Conservation (phyloP, 495 filamentous ascomycete genomes). For the Hypoxylon lienhwacheense region DNA sequence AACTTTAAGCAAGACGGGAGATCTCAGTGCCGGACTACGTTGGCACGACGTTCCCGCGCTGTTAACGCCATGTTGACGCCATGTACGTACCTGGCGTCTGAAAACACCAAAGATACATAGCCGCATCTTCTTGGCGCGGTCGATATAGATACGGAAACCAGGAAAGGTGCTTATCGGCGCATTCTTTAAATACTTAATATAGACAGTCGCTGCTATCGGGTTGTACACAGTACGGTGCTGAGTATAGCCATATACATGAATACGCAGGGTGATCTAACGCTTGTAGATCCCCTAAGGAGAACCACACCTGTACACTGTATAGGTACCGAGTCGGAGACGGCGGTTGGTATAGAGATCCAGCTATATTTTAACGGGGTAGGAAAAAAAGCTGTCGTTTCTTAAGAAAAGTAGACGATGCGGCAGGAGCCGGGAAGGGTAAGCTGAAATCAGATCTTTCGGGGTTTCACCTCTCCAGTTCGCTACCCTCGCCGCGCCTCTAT, state of each 20-base stretch:
- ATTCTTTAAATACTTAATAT: slow-evolving; percentile 2
- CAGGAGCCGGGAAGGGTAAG: slow-evolving; percentile 26
- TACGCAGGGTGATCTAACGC: not conserved
- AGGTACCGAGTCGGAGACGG: not conserved
- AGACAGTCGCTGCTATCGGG: not conserved
- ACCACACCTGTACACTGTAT: not conserved
- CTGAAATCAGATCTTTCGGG: slow-evolving; percentile 29
- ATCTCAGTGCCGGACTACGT: slow-evolving; percentile 1
- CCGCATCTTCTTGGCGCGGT: slow-evolving; percentile 4
- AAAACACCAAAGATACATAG: slow-evolving; percentile 4
- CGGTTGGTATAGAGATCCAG: no score
- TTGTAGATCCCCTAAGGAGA: no score
- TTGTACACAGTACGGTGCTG: slow-evolving; percentile 13
- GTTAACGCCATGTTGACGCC: slow-evolving; percentile 9
- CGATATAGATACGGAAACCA: slow-evolving; percentile 10
- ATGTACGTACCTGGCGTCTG: not conserved
- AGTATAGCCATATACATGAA: slow-evolving; percentile 4
- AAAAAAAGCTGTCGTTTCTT: slow-evolving; percentile 1
- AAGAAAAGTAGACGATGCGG: slow-evolving; percentile 18
- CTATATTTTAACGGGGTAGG: slow-evolving; percentile 6
- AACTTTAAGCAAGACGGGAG: slow-evolving; percentile 11
- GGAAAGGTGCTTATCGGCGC: slow-evolving; percentile 12
- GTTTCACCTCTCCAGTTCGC: slow-evolving; percentile 25
- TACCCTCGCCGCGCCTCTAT: slow-evolving; percentile 29
- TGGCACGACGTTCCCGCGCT: slow-evolving; percentile 6